Conservation (phyloP, 805 yeast genomes). For the Saccharomyces kudriavzevii region DNA sequence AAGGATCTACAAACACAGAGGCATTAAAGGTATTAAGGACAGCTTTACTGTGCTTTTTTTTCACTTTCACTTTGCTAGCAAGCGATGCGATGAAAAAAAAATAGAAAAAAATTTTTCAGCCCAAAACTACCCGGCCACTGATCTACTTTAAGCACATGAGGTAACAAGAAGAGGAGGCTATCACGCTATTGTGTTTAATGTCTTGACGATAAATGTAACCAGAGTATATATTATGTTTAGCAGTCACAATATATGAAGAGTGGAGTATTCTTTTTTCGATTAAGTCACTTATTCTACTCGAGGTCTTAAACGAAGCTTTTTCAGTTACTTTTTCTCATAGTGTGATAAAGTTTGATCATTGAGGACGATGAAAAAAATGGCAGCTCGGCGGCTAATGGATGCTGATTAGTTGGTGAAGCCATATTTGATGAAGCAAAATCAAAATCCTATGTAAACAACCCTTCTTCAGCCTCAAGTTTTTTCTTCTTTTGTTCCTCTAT, state of each 20-base stretch:
- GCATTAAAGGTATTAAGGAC: background rate
- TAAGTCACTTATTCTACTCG: no score
- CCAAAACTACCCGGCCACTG: background rate
- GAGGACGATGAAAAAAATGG: background rate
- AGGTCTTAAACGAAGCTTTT: background rate
- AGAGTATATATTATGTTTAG: background rate
- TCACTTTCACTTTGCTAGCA: background rate
- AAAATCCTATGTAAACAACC: no score
- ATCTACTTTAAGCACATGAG: background rate
- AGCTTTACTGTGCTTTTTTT: background rate
- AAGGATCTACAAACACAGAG: background rate
- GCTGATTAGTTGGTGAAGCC: background rate
- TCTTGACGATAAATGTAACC: background rate
- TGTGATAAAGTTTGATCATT: background rate
- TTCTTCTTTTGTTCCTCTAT: no score
- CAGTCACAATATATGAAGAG: background rate
- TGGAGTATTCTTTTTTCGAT: no score
- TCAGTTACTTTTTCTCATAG: background rate
- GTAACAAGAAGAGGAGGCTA: background rate
- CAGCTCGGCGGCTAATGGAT: background rate
- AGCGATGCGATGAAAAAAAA: constrained; percentile 1
- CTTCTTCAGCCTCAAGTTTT: no score
- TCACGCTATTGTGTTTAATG: background rate
- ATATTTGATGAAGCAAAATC: no score
- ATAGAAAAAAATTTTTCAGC: background rate